These are phyloP conservation scores for Populus trichocarpa DNA, from an alignment of 441 rosid genomes.

Conservation along the genomic window DNA sequence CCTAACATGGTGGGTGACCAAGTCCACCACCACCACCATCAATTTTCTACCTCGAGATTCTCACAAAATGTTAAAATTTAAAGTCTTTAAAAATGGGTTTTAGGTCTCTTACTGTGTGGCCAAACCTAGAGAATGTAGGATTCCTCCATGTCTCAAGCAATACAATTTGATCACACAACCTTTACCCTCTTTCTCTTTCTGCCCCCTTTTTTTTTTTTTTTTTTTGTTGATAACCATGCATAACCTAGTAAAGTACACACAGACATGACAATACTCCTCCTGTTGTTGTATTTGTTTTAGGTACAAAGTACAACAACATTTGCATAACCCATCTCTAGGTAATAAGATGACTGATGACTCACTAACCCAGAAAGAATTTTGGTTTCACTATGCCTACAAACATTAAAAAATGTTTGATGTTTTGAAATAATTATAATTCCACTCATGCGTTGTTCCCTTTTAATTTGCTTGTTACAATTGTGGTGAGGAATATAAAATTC, in stretches of 20 bases:
- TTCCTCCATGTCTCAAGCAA: constrained; percentile 32
- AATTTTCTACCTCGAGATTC: constrained; percentile 43
- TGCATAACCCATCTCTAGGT: constrained; percentile 18
- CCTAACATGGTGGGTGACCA: constrained; percentile 36
- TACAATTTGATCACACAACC: constrained; percentile 5
- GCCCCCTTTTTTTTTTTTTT: background rate
- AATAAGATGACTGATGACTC: constrained; percentile 15
- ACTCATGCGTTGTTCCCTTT: constrained; percentile 3
- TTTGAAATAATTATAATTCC: constrained; percentile 1
- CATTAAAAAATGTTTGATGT: constrained; percentile 2
- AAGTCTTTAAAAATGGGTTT: background rate
- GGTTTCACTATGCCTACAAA: constrained; percentile 14
- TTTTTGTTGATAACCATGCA: background rate
- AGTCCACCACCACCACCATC: constrained; percentile 27
- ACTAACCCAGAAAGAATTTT: constrained; percentile 19
- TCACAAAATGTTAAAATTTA: background rate
- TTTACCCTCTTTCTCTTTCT: background rate
- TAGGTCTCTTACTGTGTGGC: constrained; percentile 40
- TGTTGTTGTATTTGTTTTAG: background rate
- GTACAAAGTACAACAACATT: background rate
- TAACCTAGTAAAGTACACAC: constrained; percentile 4
- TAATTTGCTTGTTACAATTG: background rate
- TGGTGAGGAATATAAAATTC: too few relatives aligned
- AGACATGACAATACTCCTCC: constrained; percentile 8
- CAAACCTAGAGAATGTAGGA: constrained; percentile 45